Conservation (phyloP, 371 early-diverging fungal species). For the Circinella umbellata region DNA sequence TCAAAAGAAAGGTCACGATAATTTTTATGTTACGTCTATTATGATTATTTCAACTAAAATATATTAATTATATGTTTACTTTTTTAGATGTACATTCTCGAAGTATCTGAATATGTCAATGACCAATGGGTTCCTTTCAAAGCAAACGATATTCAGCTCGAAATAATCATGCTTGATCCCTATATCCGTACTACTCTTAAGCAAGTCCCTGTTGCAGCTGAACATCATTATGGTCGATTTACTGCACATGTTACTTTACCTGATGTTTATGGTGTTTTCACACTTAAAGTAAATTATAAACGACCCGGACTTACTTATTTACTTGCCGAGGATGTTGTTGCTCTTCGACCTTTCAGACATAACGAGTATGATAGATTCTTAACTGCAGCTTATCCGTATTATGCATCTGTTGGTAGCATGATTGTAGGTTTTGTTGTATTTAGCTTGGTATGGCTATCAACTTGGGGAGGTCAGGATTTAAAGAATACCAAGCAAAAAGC, state of each 20-base stretch:
- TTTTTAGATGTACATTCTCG: conserved; percentile 75
- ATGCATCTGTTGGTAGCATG: conserved; percentile 85
- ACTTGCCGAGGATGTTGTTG: conserved; percentile 75
- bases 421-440: conserved; percentile 85
- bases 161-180: conserved; percentile 96
- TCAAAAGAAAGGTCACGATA: neutral
- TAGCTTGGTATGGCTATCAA: conserved; percentile 77
- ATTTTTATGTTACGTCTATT: too few relatives aligned
- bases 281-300: conserved; percentile 91
- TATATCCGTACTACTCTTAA: conserved; percentile 87
- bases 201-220: conserved; percentile 35
- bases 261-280: conserved; percentile 96
- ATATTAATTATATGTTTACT: neutral
- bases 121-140: conserved; percentile 84
- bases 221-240: conserved; percentile 48
- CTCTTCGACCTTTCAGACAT: conserved; percentile 90
- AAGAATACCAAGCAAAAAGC: conserved; percentile 19
- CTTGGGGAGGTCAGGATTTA: conserved; percentile 38
- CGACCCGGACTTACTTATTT: conserved; percentile 80
- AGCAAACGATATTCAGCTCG: conserved; percentile 83
- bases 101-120: conserved; percentile 77
- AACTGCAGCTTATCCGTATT: conserved; percentile 92
- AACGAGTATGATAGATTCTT: conserved; percentile 95
- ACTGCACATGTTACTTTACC: conserved; percentile 76
- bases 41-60: too few relatives aligned